Evolutionary conservation across 2,329 filamentous ascomycete species (phyloP).

Genomic region (Juglanconis oblonga): DNA sequence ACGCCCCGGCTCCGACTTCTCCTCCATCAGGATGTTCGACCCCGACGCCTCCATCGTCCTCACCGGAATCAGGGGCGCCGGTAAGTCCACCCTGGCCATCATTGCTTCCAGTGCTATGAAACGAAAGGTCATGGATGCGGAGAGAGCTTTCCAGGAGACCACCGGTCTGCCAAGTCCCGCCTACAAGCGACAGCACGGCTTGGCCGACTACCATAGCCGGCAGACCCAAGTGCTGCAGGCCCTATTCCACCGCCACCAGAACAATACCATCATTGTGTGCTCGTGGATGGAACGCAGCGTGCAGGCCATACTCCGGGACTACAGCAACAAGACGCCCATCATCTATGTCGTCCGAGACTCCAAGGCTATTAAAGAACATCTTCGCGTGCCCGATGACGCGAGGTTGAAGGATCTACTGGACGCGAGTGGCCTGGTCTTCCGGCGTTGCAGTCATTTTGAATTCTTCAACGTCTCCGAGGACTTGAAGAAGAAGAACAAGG

Average conservation of each 20-base stretch:
- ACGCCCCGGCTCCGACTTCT: constrained; percentile 13
- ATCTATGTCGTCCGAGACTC: constrained; percentile 67
- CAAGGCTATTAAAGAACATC: constrained; percentile 60
- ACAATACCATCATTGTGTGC: constrained; percentile 67
- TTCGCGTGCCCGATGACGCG: constrained; percentile 52
- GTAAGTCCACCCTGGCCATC: constrained; percentile 73
- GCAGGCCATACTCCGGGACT: constrained; percentile 59
- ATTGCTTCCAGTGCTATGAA: constrained; percentile 71
- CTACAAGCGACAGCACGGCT: constrained; percentile 63
- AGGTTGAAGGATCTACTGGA: constrained; percentile 58
- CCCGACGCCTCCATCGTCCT: constrained; percentile 69
- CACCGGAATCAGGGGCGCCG: constrained; percentile 69
- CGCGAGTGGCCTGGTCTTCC: constrained; percentile 56
- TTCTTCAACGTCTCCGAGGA: constrained; percentile 71
- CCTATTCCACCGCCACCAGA: constrained; percentile 56
- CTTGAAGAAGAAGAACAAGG: constrained; percentile 25
- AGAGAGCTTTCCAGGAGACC: constrained; percentile 63
- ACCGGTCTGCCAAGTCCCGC: constrained; percentile 59
- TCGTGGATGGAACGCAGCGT: constrained; percentile 66
- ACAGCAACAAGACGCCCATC: constrained; percentile 64
- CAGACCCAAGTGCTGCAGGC: constrained; percentile 61
- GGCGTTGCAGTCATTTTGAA: constrained; percentile 69
- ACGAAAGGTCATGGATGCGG: constrained; percentile 66
- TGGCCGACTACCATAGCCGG: constrained; percentile 58
- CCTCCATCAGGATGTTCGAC: constrained; percentile 40